Conservation (phyloP, 768 basidiomycete species). For the Imleria badia region DNA sequence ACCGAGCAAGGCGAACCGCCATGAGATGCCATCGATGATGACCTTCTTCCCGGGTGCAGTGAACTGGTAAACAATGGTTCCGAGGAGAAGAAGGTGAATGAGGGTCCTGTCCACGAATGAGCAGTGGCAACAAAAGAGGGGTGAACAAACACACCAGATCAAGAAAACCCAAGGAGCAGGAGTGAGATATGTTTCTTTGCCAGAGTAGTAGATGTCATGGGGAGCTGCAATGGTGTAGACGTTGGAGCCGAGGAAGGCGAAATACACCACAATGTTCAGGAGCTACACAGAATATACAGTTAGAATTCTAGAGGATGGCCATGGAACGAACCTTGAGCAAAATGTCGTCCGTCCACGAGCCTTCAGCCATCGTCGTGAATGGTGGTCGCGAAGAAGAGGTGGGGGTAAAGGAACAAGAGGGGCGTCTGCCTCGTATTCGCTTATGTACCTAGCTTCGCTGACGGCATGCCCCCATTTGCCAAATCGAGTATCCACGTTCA, state of each 20-base stretch:
- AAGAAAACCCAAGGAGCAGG: conserved; percentile 93
- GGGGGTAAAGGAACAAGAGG: conserved; percentile 21
- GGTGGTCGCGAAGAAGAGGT: background rate
- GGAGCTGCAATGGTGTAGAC: conserved; percentile 83
- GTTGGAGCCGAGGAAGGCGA: conserved; percentile 88
- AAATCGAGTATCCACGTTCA: conserved; percentile 8
- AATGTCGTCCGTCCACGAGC: conserved; percentile 73
- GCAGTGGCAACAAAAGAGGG: background rate
- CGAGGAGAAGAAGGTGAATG: conserved; percentile 88
- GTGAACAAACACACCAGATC: conserved; percentile 61
- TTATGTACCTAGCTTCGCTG: conserved; percentile 27
- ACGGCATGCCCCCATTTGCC: conserved; percentile 16
- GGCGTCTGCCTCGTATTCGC: conserved; percentile 8
- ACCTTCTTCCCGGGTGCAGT: conserved; percentile 70
- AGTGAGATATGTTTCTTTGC: conserved; percentile 89
- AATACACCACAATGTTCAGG: conserved; percentile 78
- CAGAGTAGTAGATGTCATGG: conserved; percentile 64
- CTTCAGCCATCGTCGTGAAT: conserved; percentile 46
- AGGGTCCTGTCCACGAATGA: conserved; percentile 56
- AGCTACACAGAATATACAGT: conserved; percentile 41
- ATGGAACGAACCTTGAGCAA: conserved; percentile 62
- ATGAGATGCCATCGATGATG: conserved; percentile 85
- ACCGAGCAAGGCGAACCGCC: conserved; percentile 88
- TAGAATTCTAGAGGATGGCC: background rate
- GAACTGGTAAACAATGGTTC: conserved; percentile 90